Percentiles rank a stretch among this genome's conserved stretches.
phyloP scores from a whole-genome alignment of 2,329 filamentous ascomycete species.

The Fusarium algeriense region DNA sequence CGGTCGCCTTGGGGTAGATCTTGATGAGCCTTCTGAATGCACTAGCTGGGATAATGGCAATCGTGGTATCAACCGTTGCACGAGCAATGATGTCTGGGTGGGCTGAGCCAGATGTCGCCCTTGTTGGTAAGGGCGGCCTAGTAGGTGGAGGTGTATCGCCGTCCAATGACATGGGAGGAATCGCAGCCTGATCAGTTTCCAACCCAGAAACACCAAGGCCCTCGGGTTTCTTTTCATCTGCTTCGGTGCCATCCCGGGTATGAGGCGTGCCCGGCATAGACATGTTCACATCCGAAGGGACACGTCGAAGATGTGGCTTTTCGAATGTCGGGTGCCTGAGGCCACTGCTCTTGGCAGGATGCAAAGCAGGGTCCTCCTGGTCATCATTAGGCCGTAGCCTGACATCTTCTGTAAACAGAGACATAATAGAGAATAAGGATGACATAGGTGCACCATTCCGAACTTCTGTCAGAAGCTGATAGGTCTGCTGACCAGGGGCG shows the following conservation, averaged over 20 bases:
- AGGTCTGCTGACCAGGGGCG: slow-evolving; percentile 79
- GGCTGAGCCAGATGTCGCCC: slow-evolving; percentile 75
- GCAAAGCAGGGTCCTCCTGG: slow-evolving; percentile 62
- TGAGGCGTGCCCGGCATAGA: slow-evolving; percentile 58
- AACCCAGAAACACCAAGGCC: slow-evolving; percentile 21
- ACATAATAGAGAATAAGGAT: slow-evolving; percentile 96
- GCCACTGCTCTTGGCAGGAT: slow-evolving; percentile 44
- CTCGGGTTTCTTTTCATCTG: slow-evolving; percentile 35
- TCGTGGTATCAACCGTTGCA: slow-evolving; percentile 95
- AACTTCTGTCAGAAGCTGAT: slow-evolving; percentile 95
- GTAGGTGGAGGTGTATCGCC: slow-evolving; percentile 49
- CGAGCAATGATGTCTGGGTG: slow-evolving; percentile 98
- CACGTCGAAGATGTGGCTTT: slow-evolving; percentile 25
- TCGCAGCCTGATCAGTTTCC: slow-evolving; percentile 57
- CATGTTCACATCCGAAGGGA: slow-evolving; percentile 39
- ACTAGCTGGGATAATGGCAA: slow-evolving; percentile 97
- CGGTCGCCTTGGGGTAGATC: slow-evolving; percentile 94
- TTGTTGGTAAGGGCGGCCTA: slow-evolving; percentile 58
- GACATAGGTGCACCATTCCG: slow-evolving; percentile 99
- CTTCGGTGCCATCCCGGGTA: slow-evolving; percentile 45
- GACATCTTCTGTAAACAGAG: slow-evolving; percentile 95
- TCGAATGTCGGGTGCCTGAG: slow-evolving; percentile 49
- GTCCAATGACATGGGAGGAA: slow-evolving; percentile 83
- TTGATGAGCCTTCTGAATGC: slow-evolving; percentile 93
- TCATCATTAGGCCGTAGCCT: slow-evolving; percentile 80